phyloP scores from a whole-genome alignment of 2,329 filamentous ascomycete genomes.

The Aaosphaeria pasadenensis region DNA sequence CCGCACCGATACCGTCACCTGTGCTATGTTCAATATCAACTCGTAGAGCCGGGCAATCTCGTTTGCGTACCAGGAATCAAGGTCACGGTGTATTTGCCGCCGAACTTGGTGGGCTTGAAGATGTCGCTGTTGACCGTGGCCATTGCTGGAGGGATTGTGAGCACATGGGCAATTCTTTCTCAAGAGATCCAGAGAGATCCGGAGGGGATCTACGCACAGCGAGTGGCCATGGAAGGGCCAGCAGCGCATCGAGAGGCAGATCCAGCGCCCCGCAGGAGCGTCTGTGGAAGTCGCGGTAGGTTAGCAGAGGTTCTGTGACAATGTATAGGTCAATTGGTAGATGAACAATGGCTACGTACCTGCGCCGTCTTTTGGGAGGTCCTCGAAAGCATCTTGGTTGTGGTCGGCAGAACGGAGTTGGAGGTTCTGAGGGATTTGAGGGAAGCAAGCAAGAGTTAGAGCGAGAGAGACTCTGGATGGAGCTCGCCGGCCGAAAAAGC shows the following conservation, averaged over 20 bases:
- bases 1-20: conserved; percentile 94
- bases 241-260: conserved; percentile 45
- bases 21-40: conserved; percentile 18
- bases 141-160: conserved; percentile 21
- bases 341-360: conserved; percentile 34
- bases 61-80: conserved; percentile 77
- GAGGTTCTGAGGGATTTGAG: conserved; percentile 35
- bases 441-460: conserved; percentile 18
- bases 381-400: conserved; percentile 47
- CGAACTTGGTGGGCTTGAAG: conserved; percentile 98
- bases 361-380: conserved; percentile 47
- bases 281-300: conserved; percentile 37
- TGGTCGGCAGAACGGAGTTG: conserved; percentile 19
- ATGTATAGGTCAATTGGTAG: conserved; percentile 19
- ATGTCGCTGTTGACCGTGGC: conserved; percentile 85
- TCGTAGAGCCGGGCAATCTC: conserved; percentile 12
- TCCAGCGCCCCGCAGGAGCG: conserved; percentile 55
- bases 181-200: no score
- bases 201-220: conserved; percentile 46
- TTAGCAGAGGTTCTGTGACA: conserved; percentile 17
- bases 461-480: conserved; percentile 11
- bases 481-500: conserved; percentile 33
- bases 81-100: conserved; percentile 98
- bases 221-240: conserved; percentile 51
- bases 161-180: not conserved